phyloP scores from a whole-genome alignment of 768 basidiomycete species.

The Pholiota microspora region DNA sequence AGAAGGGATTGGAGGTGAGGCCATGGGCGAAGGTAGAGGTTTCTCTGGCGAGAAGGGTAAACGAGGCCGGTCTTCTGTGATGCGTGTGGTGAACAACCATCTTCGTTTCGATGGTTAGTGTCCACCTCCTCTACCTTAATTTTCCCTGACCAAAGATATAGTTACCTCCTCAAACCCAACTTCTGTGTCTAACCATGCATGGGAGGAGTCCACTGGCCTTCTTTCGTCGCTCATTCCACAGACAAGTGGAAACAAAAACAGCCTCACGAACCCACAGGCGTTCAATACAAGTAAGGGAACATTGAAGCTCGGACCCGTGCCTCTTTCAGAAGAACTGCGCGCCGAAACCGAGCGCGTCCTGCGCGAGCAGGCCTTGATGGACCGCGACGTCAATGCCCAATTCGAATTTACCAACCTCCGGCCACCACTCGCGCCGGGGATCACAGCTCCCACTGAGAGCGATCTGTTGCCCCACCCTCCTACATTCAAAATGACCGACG shows the following conservation, averaged over 20 bases:
- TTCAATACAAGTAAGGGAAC: conserved; percentile 77
- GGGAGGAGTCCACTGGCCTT: conserved; percentile 87
- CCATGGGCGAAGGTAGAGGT: conserved; percentile 75
- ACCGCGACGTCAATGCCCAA: conserved; percentile 64
- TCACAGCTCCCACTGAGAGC: conserved; percentile 60
- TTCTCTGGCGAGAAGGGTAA: conserved; percentile 81
- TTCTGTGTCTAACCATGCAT: conserved; percentile 57
- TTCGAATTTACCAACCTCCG: conserved; percentile 60
- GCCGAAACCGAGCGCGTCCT: conserved; percentile 78
- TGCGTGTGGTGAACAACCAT: conserved; percentile 93
- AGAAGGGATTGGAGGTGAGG: conserved; percentile 85
- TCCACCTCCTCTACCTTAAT: conserved; percentile 6
- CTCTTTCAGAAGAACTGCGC: conserved; percentile 76
- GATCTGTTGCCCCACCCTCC: conserved; percentile 83
- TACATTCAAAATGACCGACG: conserved; percentile 80
- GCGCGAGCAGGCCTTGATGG: conserved; percentile 78
- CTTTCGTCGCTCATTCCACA: conserved; percentile 76
- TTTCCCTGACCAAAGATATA: conserved; percentile 29
- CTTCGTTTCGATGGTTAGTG: conserved; percentile 82
- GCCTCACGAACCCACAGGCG: conserved; percentile 58
- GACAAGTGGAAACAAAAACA: conserved; percentile 44
- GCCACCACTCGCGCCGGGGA: conserved; percentile 48
- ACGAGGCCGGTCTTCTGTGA: conserved; percentile 83
- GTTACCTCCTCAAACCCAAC: conserved; percentile 73
- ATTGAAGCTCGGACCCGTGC: conserved; percentile 83